Conservation (phyloP, 768 basidiomycete species). For the Xerocomellus dryophilus region DNA sequence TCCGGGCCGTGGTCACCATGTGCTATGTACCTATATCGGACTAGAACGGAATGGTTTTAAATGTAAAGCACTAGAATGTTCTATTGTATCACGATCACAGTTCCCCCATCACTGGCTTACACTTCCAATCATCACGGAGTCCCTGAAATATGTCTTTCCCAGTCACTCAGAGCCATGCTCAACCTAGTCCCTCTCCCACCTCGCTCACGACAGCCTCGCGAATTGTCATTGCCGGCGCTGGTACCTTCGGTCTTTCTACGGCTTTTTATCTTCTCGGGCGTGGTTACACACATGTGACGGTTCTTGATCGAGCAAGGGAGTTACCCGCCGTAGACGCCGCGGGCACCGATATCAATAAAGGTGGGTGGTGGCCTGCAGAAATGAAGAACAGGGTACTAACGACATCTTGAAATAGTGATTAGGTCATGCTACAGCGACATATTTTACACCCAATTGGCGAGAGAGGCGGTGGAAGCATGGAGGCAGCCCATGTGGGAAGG, state of each 20-base stretch:
- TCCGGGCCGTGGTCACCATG: not conserved
- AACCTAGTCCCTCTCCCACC: not conserved
- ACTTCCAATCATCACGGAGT: not conserved
- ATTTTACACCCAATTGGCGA: slow-evolving; percentile 68
- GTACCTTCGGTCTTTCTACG: slow-evolving; percentile 85
- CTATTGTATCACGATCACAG: no score
- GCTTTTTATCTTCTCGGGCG: slow-evolving; percentile 72
- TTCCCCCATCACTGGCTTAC: not conserved
- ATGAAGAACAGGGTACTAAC: not conserved
- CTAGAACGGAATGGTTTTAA: not conserved
- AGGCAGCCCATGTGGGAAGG: slow-evolving; percentile 66
- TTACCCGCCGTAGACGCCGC: slow-evolving; percentile 85
- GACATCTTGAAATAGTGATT: slow-evolving; percentile 49
- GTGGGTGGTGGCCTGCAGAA: slow-evolving; percentile 6
- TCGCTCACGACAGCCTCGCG: slow-evolving; percentile 12
- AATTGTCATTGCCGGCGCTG: slow-evolving; percentile 70
- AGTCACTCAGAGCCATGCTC: not conserved
- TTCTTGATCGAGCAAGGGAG: slow-evolving; percentile 66
- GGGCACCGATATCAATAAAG: slow-evolving; percentile 50
- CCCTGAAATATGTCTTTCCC: slow-evolving; percentile 4
- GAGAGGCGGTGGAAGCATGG: slow-evolving; percentile 78
- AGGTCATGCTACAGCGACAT: slow-evolving; percentile 68
- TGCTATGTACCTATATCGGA: not conserved
- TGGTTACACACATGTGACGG: slow-evolving; percentile 66
- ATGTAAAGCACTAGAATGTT: no score